Evolutionary conservation across 1,139 yeast genomes (phyloP), one percentile per base, ranked within the genome.

Genomic region (Barnettozyma hawaiiensis): DNA sequence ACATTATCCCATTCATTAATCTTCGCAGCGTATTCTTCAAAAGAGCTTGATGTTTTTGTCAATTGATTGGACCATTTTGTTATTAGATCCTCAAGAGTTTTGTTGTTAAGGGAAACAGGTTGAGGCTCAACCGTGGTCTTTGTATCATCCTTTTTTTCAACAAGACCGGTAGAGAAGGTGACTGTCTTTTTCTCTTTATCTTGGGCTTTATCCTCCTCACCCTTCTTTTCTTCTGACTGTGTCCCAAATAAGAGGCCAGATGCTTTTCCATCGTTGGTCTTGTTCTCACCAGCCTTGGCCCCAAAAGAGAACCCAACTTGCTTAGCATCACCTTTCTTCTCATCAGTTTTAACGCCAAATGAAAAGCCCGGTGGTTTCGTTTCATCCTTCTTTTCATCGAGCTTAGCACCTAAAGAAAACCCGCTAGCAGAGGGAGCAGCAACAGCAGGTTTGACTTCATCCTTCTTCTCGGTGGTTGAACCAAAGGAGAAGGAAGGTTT

Each of bases 21-120:
- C 49, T 82, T 84, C 16, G 71, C 66, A 16, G 96, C 83, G 58
- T 85, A 94, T n/a, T 73, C 64, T 47, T 82, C 83, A 64, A 90
- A 92, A 29, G 85, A 81, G 23, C 73, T 71, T 1, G 92, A 76
- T 1, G 95, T 80, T 19, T 76, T 73, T 4, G 90, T 72, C 47
- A 92, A 67, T 54, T 94, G 95, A 46, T 79, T 78, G 1, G 97
- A 85, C 99, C 98, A 94, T 63, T 85, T 89, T 26, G 89, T 77
- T 41, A 94, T 85, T 50, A 92, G 74, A 60, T 92, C 98, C 57
- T 92, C 98, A 60, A 94, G 70, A 1, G 96, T 87, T 60, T 87
- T 87, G 65, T 92, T 92, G 55, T 85, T 89, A 40, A 94, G 73
- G 9, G 95, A 83, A 4, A 87, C 77, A 22, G 89, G 85, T 41